Evolutionary conservation across 2,329 filamentous ascomycete genomes (phyloP), one percentile per base, ranked within the genome.

Genomic region (Alternaria solani): DNA sequence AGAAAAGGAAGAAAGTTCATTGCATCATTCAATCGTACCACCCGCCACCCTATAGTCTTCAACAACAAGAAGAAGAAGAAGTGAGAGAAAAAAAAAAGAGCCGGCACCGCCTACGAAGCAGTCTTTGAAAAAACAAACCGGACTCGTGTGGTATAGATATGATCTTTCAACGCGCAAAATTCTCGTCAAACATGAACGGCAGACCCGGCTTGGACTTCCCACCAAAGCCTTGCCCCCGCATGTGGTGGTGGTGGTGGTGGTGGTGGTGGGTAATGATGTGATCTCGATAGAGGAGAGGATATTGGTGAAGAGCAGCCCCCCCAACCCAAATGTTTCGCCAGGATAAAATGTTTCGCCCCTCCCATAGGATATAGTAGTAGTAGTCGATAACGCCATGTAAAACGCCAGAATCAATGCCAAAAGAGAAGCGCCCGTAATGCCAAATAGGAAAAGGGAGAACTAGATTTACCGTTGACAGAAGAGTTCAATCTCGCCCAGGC

Each of bases 401-500:
- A 59, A 59, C 52, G 48, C 51, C 57, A 48, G 20, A 44, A 14
- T 44, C 57, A 18, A 59, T 59, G 57, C 57, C 57, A 48, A 38
- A 38, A 39, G 16, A 32, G 14, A 18, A 47, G 48, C 36, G 44
- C 48, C 49, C 49, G n/a, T 52, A 30, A 52, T 30, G 34, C 38
- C 34, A 42, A 55, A 62, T 51, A 44, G 43, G 46, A 26, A 26
- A 32, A 28, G 28, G 28, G 41, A 43, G 20, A 30, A 54, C 18
- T 25, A 34, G 47, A 49, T 61, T 72, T 61, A 78, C 57, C 74
- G 68, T 66, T 79, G 77, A 58, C 77, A 79, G 64, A 75, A 79
- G 16, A 79, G 75, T 77, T 96, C 92, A 78, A 97, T 96, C 83
- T 97, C 93, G 67, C 92, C 93, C 43, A 96, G 89, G 43, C 89